Evolutionary conservation across 495 filamentous ascomycete species (phyloP), one percentile per base, ranked within the genome.

Genomic region (Xylaria bambusicola): DNA sequence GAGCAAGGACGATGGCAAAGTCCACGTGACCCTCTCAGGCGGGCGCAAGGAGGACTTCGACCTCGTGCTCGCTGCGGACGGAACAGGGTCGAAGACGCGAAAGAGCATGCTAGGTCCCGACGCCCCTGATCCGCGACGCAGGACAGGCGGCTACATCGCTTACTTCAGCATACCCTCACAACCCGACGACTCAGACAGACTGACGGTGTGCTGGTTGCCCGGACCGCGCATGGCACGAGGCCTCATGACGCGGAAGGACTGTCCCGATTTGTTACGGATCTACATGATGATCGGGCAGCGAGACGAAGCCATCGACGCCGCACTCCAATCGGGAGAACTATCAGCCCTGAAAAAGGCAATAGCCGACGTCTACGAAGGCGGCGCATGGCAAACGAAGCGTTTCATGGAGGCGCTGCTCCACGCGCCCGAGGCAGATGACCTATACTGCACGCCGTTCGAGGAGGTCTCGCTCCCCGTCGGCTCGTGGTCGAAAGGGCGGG

Each of bases 1-100:
- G 49, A 48, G 66, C 23, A 58, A 66, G 15, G 57, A 71, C 27
- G 41, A 56, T 10, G 50, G 71, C 5, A 49, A 64, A 3, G 73
- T 74, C 6, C 62, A 70, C 0, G 80, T 80, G 3, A 52, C 8
- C 1, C 77, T 83, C 54, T 63, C 65, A 4, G 66, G 77, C 55
- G 75, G 75, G 1, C 47, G 20, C 12, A 58, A 45, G 24, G 66
- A 65, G 5, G 60, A 51, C 1, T 85, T 71, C 63, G 80, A 85
- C 64, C 62, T 84, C 23, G 50, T 83, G 2, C 73, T 85, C 38
- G 80, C 66, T 4, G 78, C 77, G 1, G 82, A 85, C 67, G 82
- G 82, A 3, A 56, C 71, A 3, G 62, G 71, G 9, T 84, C 82
- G 0, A 62, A 56, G 6, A 77, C 72, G 3, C 68, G 82, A 6